Conservation (phyloP, 441 rosid genomes). For the Bocquillonia castaneifolia region DNA sequence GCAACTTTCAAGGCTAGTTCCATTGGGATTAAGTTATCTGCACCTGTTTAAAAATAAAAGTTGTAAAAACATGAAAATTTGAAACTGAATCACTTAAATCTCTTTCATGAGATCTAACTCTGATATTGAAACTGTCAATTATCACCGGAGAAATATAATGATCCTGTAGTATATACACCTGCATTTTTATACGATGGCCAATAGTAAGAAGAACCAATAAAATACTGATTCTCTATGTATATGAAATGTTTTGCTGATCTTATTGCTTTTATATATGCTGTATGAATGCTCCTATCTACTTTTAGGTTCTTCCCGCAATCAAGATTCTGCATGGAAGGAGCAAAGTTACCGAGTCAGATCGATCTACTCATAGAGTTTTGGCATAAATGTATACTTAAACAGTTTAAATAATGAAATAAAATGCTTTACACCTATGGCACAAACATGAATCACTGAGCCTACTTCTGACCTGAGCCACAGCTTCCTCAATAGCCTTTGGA, state of each 20-base stretch:
- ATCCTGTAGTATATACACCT: slow-evolving; percentile 32
- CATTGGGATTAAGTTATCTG: slow-evolving; percentile 62
- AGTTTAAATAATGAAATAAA: neutral
- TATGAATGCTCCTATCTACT: slow-evolving; percentile 71
- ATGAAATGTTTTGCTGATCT: slow-evolving; percentile 70
- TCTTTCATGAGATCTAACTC: neutral
- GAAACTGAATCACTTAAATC: neutral
- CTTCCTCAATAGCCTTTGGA: slow-evolving; percentile 49
- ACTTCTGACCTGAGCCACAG: slow-evolving; percentile 44
- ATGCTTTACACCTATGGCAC: neutral
- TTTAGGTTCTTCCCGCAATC: slow-evolving; percentile 61
- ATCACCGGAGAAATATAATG: neutral
- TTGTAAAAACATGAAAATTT: neutral
- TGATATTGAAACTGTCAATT: neutral
- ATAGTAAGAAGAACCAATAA: slow-evolving; percentile 57
- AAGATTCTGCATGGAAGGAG: slow-evolving; percentile 42
- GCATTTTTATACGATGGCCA: slow-evolving; percentile 78
- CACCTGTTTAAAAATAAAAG: slow-evolving; percentile 40
- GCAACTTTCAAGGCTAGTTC: slow-evolving; percentile 69
- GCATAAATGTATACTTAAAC: neutral
- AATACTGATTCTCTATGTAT: slow-evolving; percentile 74
- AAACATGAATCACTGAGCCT: neutral
- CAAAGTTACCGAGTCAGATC: slow-evolving; percentile 5
- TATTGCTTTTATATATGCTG: slow-evolving; percentile 60
- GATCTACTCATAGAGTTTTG: neutral